Evolutionary conservation across 352 stramenopile genomes (phyloP).

Genomic region (Pythium periplocum): DNA sequence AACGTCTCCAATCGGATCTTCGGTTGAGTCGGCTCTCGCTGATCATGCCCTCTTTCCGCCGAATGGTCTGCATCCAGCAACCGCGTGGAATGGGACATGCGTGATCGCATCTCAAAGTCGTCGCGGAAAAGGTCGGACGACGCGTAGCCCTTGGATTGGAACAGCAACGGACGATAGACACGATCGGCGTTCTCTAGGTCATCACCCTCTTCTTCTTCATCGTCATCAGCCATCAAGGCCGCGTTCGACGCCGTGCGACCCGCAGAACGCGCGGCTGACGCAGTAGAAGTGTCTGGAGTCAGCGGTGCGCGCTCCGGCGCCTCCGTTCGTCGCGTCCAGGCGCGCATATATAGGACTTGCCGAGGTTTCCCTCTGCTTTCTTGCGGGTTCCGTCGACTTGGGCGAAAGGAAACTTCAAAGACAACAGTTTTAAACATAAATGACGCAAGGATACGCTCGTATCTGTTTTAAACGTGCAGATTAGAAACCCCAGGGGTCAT

Average conservation of each 20-base stretch:
- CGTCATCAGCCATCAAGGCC: constrained; percentile 9
- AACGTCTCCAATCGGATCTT: constrained; percentile 79
- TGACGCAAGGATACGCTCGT: neutral
- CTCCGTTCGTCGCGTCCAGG: neutral
- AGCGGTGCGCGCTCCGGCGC: no score
- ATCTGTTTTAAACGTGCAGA: constrained; percentile 8
- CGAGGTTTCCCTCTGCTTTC: neutral
- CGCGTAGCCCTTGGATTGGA: constrained; percentile 73
- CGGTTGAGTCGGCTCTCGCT: constrained; percentile 22
- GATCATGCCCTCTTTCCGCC: constrained; percentile 3
- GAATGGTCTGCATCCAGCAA: constrained; percentile 16
- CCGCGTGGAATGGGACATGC: constrained; percentile 33
- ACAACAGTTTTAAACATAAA: neutral
- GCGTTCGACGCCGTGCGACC: constrained; percentile 7
- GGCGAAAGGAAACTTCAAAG: constrained; percentile 11
- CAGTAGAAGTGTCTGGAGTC: no score
- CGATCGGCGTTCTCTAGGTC: constrained; percentile 24
- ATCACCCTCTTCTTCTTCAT: constrained; percentile 15
- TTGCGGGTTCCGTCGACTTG: no score
- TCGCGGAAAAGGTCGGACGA: constrained; percentile 79
- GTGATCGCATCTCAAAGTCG: constrained; percentile 72
- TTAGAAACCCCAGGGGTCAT: constrained; percentile 17
- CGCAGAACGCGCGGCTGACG: no score
- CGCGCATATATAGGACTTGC: constrained; percentile 3
- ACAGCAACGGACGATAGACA: constrained; percentile 77